Evolutionary conservation across 2,329 filamentous ascomycete genomes (phyloP).

Genomic region (Alternaria arborescens): DNA sequence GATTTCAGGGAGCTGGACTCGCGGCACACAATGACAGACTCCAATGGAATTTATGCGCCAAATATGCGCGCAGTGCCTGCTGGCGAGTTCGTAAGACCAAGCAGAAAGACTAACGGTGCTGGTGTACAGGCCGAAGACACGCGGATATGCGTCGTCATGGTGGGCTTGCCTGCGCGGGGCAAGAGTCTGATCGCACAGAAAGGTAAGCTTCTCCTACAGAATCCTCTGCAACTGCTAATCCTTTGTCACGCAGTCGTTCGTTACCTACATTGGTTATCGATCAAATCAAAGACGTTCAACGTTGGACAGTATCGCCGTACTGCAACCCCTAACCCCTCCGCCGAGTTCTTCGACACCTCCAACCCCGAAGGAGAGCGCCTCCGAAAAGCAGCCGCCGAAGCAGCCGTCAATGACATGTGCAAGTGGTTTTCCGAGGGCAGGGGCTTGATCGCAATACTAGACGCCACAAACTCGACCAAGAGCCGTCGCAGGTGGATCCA

Average conservation of each 20-base stretch:
- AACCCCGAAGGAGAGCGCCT: conserved; percentile 91
- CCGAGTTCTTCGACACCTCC: conserved; percentile 92
- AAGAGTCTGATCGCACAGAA: conserved; percentile 99
- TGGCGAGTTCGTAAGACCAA: conserved; percentile 56
- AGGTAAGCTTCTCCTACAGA: conserved; percentile 63
- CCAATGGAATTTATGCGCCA: conserved; percentile 50
- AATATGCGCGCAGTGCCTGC: conserved; percentile 52
- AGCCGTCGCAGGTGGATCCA: conserved; percentile 89
- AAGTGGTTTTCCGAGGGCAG: conserved; percentile 82
- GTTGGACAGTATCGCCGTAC: conserved; percentile 94
- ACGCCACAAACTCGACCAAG: conserved; percentile 97
- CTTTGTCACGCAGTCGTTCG: conserved; percentile 58
- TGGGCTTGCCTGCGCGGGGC: conserved; percentile 91
- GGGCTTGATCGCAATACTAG: conserved; percentile 90
- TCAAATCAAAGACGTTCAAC: conserved; percentile 94
- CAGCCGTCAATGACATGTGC: conserved; percentile 92
- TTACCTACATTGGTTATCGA: conserved; percentile 96
- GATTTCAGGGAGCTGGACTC: conserved; percentile 39
- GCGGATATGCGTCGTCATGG: conserved; percentile 98
- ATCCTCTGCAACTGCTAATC: conserved; percentile 19
- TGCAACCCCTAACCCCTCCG: conserved; percentile 86
- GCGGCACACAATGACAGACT: conserved; percentile 39
- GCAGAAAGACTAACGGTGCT: conserved; percentile 64
- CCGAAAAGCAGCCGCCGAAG: conserved; percentile 86
- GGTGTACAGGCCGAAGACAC: conserved; percentile 93